These are phyloP conservation scores for Emmonsiellopsis sp. DNA, from an alignment of 2,329 filamentous ascomycete species.

Conservation along the genomic window DNA sequence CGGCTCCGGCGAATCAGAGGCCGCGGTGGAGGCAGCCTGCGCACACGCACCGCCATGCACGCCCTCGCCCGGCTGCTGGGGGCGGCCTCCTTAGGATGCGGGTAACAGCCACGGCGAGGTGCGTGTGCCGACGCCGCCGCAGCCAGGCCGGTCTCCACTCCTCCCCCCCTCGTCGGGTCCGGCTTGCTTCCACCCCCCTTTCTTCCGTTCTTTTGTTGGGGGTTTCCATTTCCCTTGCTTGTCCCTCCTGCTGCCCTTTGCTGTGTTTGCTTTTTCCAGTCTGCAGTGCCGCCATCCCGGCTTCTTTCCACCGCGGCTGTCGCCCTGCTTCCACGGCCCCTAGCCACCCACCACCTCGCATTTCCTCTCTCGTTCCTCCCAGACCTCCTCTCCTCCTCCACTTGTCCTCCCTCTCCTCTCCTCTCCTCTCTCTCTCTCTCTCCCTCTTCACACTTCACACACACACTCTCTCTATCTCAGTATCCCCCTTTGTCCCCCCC, in stretches of 20 bases:
- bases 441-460: neutral
- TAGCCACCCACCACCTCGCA: conserved; percentile 38
- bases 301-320: too few relatives aligned
- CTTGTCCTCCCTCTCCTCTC: conserved; percentile 48
- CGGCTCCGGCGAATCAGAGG: conserved; percentile 8
- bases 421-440: conserved; percentile 2
- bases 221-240: conserved; percentile 3
- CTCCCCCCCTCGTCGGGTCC: neutral
- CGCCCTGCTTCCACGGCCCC: conserved; percentile 9
- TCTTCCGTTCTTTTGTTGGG: conserved; percentile 1
- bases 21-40: neutral
- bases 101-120: neutral
- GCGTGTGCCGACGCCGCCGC: neutral
- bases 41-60: conserved; percentile 2
- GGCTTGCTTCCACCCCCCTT: conserved; percentile 8
- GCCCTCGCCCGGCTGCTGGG: neutral
- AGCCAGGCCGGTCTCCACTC: neutral
- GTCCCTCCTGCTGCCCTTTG: conserved; percentile 2
- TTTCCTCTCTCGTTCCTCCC: conserved; percentile 6
- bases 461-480: neutral
- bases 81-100: neutral
- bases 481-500: too few relatives aligned
- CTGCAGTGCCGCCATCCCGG: too few relatives aligned
- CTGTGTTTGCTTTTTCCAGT: neutral
- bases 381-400: conserved; percentile 39